A percentile compares a stretch with the other conserved stretches of the same genome.
Conservation (phyloP, 306 rosid genomes). For the Rubus parviflorus region DNA sequence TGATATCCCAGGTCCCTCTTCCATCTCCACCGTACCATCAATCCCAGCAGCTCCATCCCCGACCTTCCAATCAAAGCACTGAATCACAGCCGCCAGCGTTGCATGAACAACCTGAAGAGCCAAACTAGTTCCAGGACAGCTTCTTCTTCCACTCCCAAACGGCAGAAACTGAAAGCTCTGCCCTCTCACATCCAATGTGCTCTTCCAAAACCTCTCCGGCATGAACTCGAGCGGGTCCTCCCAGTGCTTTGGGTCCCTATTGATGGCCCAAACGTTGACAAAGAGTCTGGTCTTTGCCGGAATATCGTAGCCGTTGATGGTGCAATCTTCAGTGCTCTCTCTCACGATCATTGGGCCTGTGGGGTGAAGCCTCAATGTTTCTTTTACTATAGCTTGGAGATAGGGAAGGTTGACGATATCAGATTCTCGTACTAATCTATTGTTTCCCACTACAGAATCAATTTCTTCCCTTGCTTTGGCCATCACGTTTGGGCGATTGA, state of each 20-base stretch:
- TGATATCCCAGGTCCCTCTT: slow-evolving; percentile 60
- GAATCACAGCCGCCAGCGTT: slow-evolving; percentile 59
- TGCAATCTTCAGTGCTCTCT: slow-evolving; percentile 47
- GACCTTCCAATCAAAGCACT: slow-evolving; percentile 73
- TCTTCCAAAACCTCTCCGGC: slow-evolving; percentile 64
- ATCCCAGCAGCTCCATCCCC: slow-evolving; percentile 7
- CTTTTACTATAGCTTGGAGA: slow-evolving; percentile 71
- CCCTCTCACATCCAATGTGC: slow-evolving; percentile 47
- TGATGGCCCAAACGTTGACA: slow-evolving; percentile 72
- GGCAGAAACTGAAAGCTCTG: slow-evolving; percentile 49
- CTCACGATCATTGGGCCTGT: slow-evolving; percentile 61
- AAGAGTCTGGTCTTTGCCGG: slow-evolving; percentile 55
- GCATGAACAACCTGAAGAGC: slow-evolving; percentile 61
- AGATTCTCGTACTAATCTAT: slow-evolving; percentile 54
- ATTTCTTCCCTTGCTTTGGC: background rate
- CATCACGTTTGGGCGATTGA: background rate
- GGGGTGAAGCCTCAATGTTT: slow-evolving; percentile 81
- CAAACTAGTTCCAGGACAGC: slow-evolving; percentile 71
- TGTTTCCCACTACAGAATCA: slow-evolving; percentile 28
- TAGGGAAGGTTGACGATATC: slow-evolving; percentile 61
- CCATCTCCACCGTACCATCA: slow-evolving; percentile 42
- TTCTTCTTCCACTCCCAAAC: slow-evolving; percentile 88
- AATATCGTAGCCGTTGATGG: slow-evolving; percentile 56
- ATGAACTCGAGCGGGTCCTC: slow-evolving; percentile 63
- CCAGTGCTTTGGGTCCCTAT: slow-evolving; percentile 71